These are phyloP conservation scores for Sclerotinia subarctica DNA, from an alignment of 2,329 filamentous ascomycete species.

Conservation along the genomic window DNA sequence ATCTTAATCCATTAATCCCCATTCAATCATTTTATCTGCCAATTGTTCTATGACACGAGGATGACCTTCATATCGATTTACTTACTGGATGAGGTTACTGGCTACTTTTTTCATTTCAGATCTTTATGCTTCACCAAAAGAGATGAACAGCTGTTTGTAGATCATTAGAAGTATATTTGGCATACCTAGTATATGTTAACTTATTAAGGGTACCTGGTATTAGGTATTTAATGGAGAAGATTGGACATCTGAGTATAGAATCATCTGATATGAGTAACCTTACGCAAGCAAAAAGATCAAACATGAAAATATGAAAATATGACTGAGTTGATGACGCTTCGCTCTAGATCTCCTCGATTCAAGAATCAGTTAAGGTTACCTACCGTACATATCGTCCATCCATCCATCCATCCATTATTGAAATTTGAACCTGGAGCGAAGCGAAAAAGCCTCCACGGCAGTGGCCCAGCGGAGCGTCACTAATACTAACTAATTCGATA, in stretches of 20 bases:
- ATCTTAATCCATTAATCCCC: neutral
- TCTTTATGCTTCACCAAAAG: neutral
- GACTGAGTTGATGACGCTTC: neutral
- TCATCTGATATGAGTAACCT: neutral
- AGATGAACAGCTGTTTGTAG: neutral
- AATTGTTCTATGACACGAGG: constrained; percentile 35
- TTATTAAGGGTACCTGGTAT: neutral
- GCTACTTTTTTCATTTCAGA: constrained; percentile 23
- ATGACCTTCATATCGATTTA: neutral
- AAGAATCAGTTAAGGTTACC: neutral
- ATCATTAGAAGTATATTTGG: neutral
- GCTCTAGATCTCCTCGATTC: neutral
- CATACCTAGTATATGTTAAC: no score
- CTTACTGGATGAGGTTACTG: constrained; percentile 27
- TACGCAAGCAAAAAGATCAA: neutral
- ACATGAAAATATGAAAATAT: neutral
- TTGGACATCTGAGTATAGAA: neutral
- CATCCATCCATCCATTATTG: neutral
- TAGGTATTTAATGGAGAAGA: neutral
- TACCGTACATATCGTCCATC: neutral
- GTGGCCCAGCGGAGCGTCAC: neutral
- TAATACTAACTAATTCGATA: neutral
- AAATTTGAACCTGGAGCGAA: neutral
- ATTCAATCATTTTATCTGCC: constrained; percentile 22
- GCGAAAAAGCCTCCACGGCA: constrained; percentile 1